These are phyloP conservation scores for Colletotrichum noveboracense DNA, from an alignment of 2,329 filamentous ascomycete genomes.

Conservation along the genomic window DNA sequence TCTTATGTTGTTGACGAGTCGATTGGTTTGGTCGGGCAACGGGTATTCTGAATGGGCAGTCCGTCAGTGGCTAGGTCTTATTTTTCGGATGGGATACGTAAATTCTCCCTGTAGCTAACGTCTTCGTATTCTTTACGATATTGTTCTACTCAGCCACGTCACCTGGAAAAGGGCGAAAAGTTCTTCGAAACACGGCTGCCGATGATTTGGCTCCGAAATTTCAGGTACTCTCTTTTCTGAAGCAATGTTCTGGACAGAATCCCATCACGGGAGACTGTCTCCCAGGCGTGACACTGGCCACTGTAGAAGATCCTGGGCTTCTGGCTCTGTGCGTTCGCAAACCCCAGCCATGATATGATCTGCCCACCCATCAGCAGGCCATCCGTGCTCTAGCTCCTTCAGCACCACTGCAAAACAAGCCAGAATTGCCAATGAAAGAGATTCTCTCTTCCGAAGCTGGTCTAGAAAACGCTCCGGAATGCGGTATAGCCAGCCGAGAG, in stretches of 20 bases:
- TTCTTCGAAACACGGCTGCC: not conserved
- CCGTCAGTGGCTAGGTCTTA: not conserved
- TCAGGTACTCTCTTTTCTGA: not conserved
- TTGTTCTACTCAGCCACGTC: not conserved
- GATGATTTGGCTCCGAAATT: not conserved
- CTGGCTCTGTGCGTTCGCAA: not conserved
- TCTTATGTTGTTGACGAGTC: too few relatives aligned
- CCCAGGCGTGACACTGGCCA: not conserved
- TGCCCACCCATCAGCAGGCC: not conserved
- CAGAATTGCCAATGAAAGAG: not conserved
- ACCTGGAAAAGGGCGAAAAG: not conserved
- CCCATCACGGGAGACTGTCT: rapidly evolving
- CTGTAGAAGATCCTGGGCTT: not conserved
- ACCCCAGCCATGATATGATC: not conserved
- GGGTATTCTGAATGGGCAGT: rapidly evolving
- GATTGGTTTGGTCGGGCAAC: not conserved
- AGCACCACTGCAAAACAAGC: not conserved
- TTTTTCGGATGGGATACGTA: not conserved
- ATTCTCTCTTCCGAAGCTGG: not conserved
- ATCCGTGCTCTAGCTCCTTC: not conserved
- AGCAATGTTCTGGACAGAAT: not conserved
- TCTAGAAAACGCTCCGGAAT: not conserved
- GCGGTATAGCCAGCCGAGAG: not conserved
- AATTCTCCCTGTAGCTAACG: rapidly evolving
- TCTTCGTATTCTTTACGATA: not conserved